Base-by-base conservation (phyloP, 2,329 filamentous ascomycete genomes). In the Dactylella cylindrospora region DNA sequence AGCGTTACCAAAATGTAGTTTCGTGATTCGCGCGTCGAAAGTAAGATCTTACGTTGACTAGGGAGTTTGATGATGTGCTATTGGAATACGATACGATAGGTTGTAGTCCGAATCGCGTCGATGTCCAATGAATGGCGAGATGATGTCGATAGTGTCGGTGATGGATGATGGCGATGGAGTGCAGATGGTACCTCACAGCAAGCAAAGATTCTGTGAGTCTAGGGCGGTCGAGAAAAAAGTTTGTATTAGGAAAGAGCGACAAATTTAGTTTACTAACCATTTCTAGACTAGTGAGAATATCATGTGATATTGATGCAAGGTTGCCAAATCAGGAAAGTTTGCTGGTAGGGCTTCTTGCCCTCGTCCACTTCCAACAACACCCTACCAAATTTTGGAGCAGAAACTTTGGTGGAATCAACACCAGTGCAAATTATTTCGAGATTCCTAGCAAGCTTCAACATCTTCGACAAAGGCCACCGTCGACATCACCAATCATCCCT, bases 401-500 rank as follows among this genome's bases (percentile, higher is more conserved):
- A n/a, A n/a, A n/a, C 25, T 22, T 26, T 39, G 35, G 15, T 38
- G 22, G 13, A n/a, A n/a, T n/a, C 49, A 23, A 31, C 49, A 32
- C 57, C 50, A 50, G 45, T 49, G 57, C 53, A 62, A 61, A 61
- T 53, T 40, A 61, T 61, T 61, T 61, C 47, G 55, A 61, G 47
- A 43, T 41, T 15, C 22, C 15, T n/a, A n/a, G n/a, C n/a, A n/a
- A n/a, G 23, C 28, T 35, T 29, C 35, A 44, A 20, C 26, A 44
- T n/a, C n/a, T n/a, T 45, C 40, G 46, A 68, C 54, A 64, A 61
- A 59, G 65, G 57, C 65, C 44, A 61, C 47, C 47, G 47, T 53
- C 46, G 52, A 65, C 53, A 57, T 47, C 46, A n/a, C n/a, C 43
- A 36, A 26, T 29, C n/a, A 36, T 43, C 46, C 40, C 35, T 36